Conservation (phyloP, 1,284 basidiomycete genomes). For the Ustilago cynodontis region DNA sequence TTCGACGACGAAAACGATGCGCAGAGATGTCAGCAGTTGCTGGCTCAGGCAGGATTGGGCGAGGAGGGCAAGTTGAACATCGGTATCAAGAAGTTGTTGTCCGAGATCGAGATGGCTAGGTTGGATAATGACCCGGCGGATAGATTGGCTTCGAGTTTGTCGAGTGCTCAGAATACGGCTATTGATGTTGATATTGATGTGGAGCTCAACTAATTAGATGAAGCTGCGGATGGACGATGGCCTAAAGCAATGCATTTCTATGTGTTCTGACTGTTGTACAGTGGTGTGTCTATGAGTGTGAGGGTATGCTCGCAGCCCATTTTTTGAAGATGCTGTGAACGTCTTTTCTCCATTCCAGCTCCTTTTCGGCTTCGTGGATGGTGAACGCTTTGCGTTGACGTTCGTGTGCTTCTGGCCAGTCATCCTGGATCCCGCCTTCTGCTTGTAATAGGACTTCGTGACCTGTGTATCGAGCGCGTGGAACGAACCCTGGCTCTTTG, state of each 20-base stretch:
- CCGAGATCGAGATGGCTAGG: conserved; percentile 93
- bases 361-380: conserved; percentile 36
- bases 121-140: conserved; percentile 76
- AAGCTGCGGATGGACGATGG: neutral
- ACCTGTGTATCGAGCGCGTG: conserved; percentile 53
- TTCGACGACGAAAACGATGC: conserved; percentile 77
- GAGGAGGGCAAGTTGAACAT: conserved; percentile 77
- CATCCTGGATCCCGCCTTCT: conserved; percentile 1
- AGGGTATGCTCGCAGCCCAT: conserved; percentile 24
- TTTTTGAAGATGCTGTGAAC: conserved; percentile 33
- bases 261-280: neutral
- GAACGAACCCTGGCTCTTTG: conserved; percentile 42
- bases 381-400: conserved; percentile 48
- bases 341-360: conserved; percentile 58
- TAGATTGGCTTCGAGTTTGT: conserved; percentile 69
- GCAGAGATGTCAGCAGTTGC: conserved; percentile 76
- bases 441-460: conserved; percentile 48
- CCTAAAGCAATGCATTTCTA: neutral
- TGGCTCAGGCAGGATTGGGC: conserved; percentile 82
- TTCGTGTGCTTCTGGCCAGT: conserved; percentile 62
- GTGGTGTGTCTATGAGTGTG: neutral
- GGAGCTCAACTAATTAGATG: conserved; percentile 35
- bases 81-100: conserved; percentile 89
- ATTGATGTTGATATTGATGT: conserved; percentile 54
- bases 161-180: conserved; percentile 38